Evolutionary conservation across 1,284 basidiomycete species (phyloP).

Genomic region (Tilletia indica): DNA sequence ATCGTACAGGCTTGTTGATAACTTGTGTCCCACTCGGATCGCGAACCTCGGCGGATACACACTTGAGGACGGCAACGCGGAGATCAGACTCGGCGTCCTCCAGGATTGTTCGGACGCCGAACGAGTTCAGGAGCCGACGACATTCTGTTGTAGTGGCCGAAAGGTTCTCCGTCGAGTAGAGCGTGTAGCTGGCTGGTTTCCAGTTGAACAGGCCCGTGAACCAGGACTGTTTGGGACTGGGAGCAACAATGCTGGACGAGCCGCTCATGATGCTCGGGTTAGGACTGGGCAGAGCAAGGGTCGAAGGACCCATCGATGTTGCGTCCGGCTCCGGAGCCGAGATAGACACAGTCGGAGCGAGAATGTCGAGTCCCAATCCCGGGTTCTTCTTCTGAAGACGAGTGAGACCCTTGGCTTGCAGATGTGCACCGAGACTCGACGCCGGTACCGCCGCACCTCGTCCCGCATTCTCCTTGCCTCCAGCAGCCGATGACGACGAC

Average conservation of each 20-base stretch:
- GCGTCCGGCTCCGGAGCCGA: background rate
- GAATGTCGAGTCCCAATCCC: constrained; percentile 42
- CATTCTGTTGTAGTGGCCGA: constrained; percentile 67
- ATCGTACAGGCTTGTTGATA: constrained; percentile 46
- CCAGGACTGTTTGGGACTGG: constrained; percentile 70
- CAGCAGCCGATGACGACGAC: background rate
- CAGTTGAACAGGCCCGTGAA: constrained; percentile 84
- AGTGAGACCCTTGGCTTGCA: constrained; percentile 23
- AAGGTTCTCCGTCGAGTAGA: constrained; percentile 60
- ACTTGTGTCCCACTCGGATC: constrained; percentile 33
- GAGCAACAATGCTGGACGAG: constrained; percentile 5
- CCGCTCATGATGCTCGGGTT: constrained; percentile 26
- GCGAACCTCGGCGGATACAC: constrained; percentile 39
- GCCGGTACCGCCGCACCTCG: background rate
- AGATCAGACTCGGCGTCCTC: constrained; percentile 59
- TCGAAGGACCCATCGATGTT: constrained; percentile 18
- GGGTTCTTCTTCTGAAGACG: constrained; percentile 41
- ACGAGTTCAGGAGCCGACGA: constrained; percentile 66
- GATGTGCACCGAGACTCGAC: background rate
- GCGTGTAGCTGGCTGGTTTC: constrained; percentile 67
- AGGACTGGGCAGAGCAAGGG: constrained; percentile 25
- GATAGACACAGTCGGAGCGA: constrained; percentile 14
- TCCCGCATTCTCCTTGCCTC: constrained; percentile 11
- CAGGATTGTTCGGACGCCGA: constrained; percentile 69
- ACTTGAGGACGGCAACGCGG: constrained; percentile 34